Evolutionary conservation across 164 flowering plant genomes (phyloP), one percentile per base, ranked within the genome.

Genomic region (Umbellularia californica): DNA sequence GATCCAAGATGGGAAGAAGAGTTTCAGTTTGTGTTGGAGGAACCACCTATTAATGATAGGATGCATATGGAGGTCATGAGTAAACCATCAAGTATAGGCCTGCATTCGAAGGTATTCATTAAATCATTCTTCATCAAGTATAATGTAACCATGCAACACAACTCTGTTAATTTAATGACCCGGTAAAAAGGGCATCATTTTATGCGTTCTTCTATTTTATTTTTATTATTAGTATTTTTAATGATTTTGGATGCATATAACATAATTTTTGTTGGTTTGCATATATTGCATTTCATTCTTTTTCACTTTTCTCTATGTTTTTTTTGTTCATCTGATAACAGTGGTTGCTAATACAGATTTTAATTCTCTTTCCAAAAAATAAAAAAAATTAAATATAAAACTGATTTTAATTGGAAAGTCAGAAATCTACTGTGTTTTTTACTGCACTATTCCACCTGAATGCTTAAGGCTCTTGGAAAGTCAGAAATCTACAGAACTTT

Each of bases 1-100:
- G 90, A 90, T 76, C 97, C 97, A 35, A 90, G 95, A 78, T 92
- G 95, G 95, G 95, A 86, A 0, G 93, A 92, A 74, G 97, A 91
- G 75, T 92, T 91, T 73, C 76, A 78, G 65, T 92, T 92, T 65
- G 82, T 47, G 80, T 78, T 91, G 47, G 95, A 89, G 25, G 90
- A 88, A 69, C 93, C 97, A 2, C 95, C 95, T n/a, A 80, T 28
- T 13, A 81, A 86, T 70, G 95, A 92, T 33, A 88, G 72, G 75
- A 50, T 92, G 67, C 92, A 92, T 74, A 81, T 91, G 17, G 97
- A 92, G 82, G 94, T 92, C 27, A 24, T 88, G 23, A 92, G 95
- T 72, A 72, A 84, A 68, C 86, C 95, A 20, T 83, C 90, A 2
- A 85, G 87, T 76, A 83, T 92, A 77, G 97, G 93, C 4, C 72